Evolutionary conservation across 805 yeast species (phyloP).

Genomic region (Middelhovenomyces tepae): DNA sequence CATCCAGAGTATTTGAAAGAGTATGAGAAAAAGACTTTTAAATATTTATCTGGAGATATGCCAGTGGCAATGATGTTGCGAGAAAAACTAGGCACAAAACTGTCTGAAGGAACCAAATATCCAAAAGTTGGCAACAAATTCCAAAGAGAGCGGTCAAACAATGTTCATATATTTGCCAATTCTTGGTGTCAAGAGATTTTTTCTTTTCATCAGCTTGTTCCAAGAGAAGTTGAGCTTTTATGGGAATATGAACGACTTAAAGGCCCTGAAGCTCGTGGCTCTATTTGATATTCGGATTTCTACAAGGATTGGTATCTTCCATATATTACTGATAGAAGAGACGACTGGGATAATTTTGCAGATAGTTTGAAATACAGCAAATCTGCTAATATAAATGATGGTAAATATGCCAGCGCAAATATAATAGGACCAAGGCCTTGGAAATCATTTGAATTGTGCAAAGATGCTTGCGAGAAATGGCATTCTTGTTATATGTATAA

Average conservation of each 20-base stretch:
- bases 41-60: constrained; percentile 30
- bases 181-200: constrained; percentile 27
- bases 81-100: constrained; percentile 11
- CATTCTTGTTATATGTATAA: constrained; percentile 10
- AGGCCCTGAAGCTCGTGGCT: constrained; percentile 1
- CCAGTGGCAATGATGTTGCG: constrained; percentile 23
- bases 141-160: constrained; percentile 24
- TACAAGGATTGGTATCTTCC: constrained; percentile 17
- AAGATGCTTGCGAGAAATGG: constrained; percentile 7
- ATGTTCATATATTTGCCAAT: too few relatives aligned
- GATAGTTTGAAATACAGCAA: not conserved
- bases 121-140: constrained; percentile 21
- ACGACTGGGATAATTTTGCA: constrained; percentile 16
- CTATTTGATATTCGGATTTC: constrained; percentile 14
- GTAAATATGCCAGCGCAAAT: constrained; percentile 3
- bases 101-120: constrained; percentile 11
- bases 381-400: not conserved
- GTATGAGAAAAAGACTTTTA: constrained; percentile 16
- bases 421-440: constrained; percentile 8
- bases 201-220: constrained; percentile 26
- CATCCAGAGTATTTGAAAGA: constrained; percentile 12
- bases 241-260: constrained; percentile 27
- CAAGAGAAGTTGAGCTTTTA: constrained; percentile 23
- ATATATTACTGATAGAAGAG: constrained; percentile 10
- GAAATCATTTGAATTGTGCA: constrained; percentile 12